Percentiles rank a stretch among this genome's conserved stretches.
These are phyloP conservation scores for Penstemon barbatus DNA, from an alignment of 257 asterid genomes.

Conservation along the genomic window DNA sequence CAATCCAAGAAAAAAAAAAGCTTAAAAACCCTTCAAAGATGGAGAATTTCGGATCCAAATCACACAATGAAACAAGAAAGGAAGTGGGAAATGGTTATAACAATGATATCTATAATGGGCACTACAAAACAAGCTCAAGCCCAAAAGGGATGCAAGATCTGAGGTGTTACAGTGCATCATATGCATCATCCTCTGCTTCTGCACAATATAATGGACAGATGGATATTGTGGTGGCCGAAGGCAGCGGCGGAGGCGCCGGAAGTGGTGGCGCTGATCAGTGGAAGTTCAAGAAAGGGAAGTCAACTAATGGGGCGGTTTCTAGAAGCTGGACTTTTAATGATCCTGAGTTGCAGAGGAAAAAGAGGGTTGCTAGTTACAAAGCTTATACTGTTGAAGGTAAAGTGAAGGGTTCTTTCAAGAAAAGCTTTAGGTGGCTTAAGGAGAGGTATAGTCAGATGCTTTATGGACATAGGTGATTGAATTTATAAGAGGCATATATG, in stretches of 20 bases:
- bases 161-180: conserved; percentile 67
- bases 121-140: not conserved
- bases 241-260: conserved; percentile 12
- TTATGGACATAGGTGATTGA: not conserved
- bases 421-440: not conserved
- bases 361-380: conserved; percentile 74
- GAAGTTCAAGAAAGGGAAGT: conserved; percentile 69
- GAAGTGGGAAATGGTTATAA: conserved; percentile 31
- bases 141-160: conserved; percentile 60
- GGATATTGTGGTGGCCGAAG: conserved; percentile 38
- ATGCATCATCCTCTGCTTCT: conserved; percentile 44
- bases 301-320: conserved; percentile 47
- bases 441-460: not conserved
- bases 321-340: conserved; percentile 56
- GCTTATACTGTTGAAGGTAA: conserved; percentile 72
- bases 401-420: conserved; percentile 50
- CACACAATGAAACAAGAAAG: conserved; percentile 34
- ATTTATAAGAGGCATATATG: not conserved
- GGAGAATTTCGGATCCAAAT: conserved; percentile 59
- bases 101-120: not conserved
- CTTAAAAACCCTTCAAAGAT: conserved; percentile 6
- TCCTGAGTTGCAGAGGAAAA: conserved; percentile 80
- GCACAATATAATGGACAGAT: conserved; percentile 31
- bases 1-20: no score
- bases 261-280: conserved; percentile 37